These are phyloP conservation scores for Hemerocallis citrina DNA, from an alignment of 106 monocot species.

Conservation along the genomic window DNA sequence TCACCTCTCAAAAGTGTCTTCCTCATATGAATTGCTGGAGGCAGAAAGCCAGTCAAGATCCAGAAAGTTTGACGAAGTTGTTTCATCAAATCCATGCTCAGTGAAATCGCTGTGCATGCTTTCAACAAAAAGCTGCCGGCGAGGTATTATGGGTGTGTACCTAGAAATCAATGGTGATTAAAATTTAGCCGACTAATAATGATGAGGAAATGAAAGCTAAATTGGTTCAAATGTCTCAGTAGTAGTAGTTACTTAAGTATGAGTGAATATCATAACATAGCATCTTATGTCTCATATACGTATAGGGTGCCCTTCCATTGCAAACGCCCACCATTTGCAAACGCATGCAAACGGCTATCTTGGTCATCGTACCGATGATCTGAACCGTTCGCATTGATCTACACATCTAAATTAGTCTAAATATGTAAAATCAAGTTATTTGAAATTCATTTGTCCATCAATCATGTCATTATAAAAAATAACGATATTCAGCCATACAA, in stretches of 20 bases:
- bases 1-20: slow-evolving; percentile 56
- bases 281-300: no score
- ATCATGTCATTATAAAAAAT: no score
- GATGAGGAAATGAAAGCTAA: not conserved
- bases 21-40: slow-evolving; percentile 24
- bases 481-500: no score
- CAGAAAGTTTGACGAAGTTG: slow-evolving; percentile 70
- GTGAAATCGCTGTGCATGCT: slow-evolving; percentile 27
- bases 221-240: not conserved
- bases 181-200: not conserved
- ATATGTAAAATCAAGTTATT: no score
- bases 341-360: no score
- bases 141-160: slow-evolving; percentile 29
- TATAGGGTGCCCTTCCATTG: no score
- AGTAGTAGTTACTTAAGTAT: not conserved
- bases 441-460: no score
- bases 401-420: no score
- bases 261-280: no score
- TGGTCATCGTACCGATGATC: no score
- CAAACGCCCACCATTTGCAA: no score
- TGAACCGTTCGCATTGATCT: no score
- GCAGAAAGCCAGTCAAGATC: slow-evolving; percentile 73
- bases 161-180: slow-evolving; percentile 17
- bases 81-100: slow-evolving; percentile 29
- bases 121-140: slow-evolving; percentile 31